Evolutionary conservation across 192 early-diverging fungal species (phyloP), one percentile per base, ranked within the genome.

Genomic region (Rhizophagus clarus): DNA sequence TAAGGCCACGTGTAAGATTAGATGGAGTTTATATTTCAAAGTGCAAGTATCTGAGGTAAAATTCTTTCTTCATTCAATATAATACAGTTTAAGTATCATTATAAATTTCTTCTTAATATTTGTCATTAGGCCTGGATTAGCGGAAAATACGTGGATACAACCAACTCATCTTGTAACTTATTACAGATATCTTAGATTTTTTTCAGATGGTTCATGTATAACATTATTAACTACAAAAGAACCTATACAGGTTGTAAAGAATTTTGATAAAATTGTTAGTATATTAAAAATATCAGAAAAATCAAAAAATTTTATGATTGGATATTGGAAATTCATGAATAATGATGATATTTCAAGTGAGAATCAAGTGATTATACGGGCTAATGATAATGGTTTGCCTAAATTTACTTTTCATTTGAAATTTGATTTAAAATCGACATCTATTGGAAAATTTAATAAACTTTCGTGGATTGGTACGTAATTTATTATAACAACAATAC

Each of bases 131-230:
- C 66, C 75, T 32, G 85, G 83, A 3, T 66, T 47, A 26, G 79
- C 79, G 49, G 83, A 86, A 32, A 84, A 62, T 32, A 22, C 66
- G 10, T 84, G 83, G 85, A 75, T 75, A 49, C 82, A 84, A 62
- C 81, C 81, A 2, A 76, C 84, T 67, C 85, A 86, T 72, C n/a
- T 87, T 15, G 84, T 87, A 12, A 85, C 83, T 9, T 86, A 87
- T 80, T 80, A 84, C 66, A 62, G 85, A 14, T 84, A 82, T 60
- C 9, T 87, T 17, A 22, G 83, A 8, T 85, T 86, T 61, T 87
- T 84, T 51, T 69, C 82, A 10, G 72, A 85, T 76, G 86, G 85
- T 47, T 73, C 75, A 17, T 67, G 86, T 8, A 26, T 84, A 11
- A 74, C 81, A 40, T 84, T 82, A 61, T 26, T 84, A 24, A 70